Evolutionary conservation across 371 early-diverging fungal genomes (phyloP), one percentile per base, ranked within the genome.

Genomic region (Synchytrium microbalum): DNA sequence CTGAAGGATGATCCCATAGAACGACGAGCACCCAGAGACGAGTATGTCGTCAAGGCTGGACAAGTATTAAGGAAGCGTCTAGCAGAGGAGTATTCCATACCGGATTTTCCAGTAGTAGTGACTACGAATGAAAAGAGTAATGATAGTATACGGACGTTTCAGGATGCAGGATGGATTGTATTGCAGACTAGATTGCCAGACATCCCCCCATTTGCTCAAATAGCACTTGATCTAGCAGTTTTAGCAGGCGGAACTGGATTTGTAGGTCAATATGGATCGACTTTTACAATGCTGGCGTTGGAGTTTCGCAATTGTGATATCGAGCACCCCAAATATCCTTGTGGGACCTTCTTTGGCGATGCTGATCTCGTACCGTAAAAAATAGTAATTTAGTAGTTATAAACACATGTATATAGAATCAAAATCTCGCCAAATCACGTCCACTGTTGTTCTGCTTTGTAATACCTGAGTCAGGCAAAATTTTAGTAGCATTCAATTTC

Each of bases 11-110:
- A 38, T 38, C 19, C 46, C 19, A 19, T 38, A 10, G 46, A 38
- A 38, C 46, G 46, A 38, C 46, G 46, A 38, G 46, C 46, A 38
- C 46, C 46, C 46, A 38, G 46, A 19, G 46, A 38, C 46, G 46
- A 38, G 46, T 19, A 38, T 38, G 46, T 38, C 46, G 19, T 38
- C 19, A 38, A 38, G 19, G 46, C 46, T 38, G 46, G 46, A 38
- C 10, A 38, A 38, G 19, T 38, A 38, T 19, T 38, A 5, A 5
- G 46, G 46, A 38, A 19, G 19, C 46, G 46, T 5, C 46, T 38
- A 19, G 46, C 5, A 38, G 46, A 19, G 19, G 46, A 38, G 5
- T 38, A 38, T 38, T 10, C 5, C 5, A 38, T 38, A 10, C 5
- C 10, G 5, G 19, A 38, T 38, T 38, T 38, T 38, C 46, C 46